Conservation (phyloP, 805 yeast genomes). For the Lachancea sp. region DNA sequence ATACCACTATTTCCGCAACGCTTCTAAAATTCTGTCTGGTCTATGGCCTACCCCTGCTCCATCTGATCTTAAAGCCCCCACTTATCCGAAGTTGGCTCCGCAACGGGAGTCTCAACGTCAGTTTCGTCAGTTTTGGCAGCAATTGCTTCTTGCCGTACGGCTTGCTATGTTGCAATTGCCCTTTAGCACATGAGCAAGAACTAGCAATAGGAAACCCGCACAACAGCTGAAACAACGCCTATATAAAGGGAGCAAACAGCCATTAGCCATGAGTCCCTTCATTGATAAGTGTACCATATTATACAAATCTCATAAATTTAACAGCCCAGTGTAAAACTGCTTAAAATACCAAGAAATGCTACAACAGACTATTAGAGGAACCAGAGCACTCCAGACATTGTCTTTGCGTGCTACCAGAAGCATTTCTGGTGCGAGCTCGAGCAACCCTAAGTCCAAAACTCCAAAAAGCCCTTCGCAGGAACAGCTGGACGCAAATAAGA, state of each 20-base stretch:
- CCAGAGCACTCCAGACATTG: conserved; percentile 1
- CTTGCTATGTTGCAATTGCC: not conserved
- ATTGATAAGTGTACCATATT: too few species aligned
- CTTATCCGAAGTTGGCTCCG: not conserved
- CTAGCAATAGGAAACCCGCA: not conserved
- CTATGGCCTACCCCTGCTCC: too few species aligned
- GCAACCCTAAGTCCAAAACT: not conserved
- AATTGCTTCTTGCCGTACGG: not conserved
- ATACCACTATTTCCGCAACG: too few species aligned
- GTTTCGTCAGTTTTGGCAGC: not conserved
- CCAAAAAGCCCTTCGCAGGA: conserved; percentile 3
- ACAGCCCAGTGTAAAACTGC: too few species aligned
- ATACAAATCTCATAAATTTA: too few species aligned
- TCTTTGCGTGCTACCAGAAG: conserved; percentile 1
- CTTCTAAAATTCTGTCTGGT: too few species aligned
- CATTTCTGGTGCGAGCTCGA: not conserved
- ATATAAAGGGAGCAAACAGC: not conserved
- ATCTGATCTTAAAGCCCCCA: too few species aligned
- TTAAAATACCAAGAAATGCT: too few species aligned
- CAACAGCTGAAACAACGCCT: not conserved
- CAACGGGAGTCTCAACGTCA: not conserved
- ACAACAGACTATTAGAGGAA: conserved; percentile 5
- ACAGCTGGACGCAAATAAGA: conserved; percentile 25
- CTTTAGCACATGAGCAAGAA: not conserved
- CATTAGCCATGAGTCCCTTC: too few species aligned